phyloP scores from a whole-genome alignment of 2,329 filamentous ascomycete genomes.

The Mollisia scopiformis region DNA sequence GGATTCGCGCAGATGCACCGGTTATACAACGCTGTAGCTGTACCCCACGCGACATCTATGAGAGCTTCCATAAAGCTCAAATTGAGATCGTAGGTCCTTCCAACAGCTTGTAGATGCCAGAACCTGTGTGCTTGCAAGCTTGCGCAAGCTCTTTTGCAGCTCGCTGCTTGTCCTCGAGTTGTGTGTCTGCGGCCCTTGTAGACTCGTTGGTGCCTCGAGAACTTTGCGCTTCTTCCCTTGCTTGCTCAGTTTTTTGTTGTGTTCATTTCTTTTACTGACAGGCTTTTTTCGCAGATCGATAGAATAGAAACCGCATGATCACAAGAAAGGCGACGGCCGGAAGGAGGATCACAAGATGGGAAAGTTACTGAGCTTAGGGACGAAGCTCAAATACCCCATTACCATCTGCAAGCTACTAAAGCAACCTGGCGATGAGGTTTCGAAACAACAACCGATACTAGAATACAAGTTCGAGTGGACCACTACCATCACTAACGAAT shows the following conservation, averaged over 20 bases:
- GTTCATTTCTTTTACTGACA: slow-evolving; percentile 18
- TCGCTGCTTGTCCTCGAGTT: slow-evolving; percentile 11
- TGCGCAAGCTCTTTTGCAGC: slow-evolving; percentile 22
- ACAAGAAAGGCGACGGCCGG: slow-evolving; percentile 27
- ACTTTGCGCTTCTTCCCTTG: slow-evolving; percentile 5
- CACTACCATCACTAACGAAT: slow-evolving; percentile 73
- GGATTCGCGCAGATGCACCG: slow-evolving; percentile 25
- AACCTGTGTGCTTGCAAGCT: slow-evolving; percentile 25
- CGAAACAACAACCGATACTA: slow-evolving; percentile 77
- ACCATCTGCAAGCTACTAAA: slow-evolving; percentile 86
- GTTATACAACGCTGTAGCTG: slow-evolving; percentile 31
- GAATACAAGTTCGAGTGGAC: slow-evolving; percentile 85
- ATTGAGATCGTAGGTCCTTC: slow-evolving; percentile 37
- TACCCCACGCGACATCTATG: slow-evolving; percentile 37
- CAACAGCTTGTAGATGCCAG: slow-evolving; percentile 34
- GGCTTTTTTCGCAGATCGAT: slow-evolving; percentile 15
- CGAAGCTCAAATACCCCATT: slow-evolving; percentile 86
- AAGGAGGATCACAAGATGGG: slow-evolving; percentile 43
- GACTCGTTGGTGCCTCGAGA: slow-evolving; percentile 5
- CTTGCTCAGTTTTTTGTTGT: background rate
- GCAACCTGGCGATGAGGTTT: slow-evolving; percentile 72
- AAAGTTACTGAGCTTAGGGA: slow-evolving; percentile 55
- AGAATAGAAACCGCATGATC: slow-evolving; percentile 33
- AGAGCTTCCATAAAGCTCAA: slow-evolving; percentile 35
- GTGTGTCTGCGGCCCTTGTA: slow-evolving; percentile 6